These are phyloP conservation scores for Hypoxylon sp. DNA, from an alignment of 2,329 filamentous ascomycete species.

Conservation along the genomic window DNA sequence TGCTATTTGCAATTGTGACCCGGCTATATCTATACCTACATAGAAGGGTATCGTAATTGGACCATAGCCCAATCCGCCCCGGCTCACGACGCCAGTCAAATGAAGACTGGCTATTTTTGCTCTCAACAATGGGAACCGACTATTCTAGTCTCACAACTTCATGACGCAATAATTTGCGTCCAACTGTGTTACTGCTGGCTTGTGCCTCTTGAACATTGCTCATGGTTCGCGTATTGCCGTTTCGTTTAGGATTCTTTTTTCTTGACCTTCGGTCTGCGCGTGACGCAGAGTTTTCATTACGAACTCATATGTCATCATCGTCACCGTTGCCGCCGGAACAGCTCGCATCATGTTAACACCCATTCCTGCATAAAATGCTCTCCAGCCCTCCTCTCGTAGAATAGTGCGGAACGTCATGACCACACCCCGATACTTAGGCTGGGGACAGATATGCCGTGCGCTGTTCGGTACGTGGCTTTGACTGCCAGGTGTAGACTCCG, in stretches of 20 bases:
- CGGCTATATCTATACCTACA: constrained; percentile 50
- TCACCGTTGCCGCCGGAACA: constrained; percentile 94
- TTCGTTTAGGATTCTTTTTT: constrained; percentile 47
- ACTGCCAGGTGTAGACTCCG: constrained; percentile 60
- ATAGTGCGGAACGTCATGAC: constrained; percentile 88
- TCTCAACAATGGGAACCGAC: constrained; percentile 19
- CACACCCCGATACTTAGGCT: constrained; percentile 80
- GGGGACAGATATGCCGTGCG: constrained; percentile 42
- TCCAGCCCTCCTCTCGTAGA: constrained; percentile 91
- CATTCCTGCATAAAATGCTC: constrained; percentile 96
- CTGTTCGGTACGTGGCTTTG: constrained; percentile 57
- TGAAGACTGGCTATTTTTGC: constrained; percentile 22
- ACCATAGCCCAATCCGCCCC: constrained; percentile 38
- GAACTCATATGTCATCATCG: constrained; percentile 97
- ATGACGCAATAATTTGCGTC: constrained; percentile 24
- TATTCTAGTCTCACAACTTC: constrained; percentile 31
- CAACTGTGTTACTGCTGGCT: constrained; percentile 16
- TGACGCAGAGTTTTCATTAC: constrained; percentile 69
- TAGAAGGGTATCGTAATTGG: constrained; percentile 51
- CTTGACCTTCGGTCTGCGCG: constrained; percentile 58
- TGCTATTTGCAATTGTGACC: constrained; percentile 44
- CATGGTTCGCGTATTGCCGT: constrained; percentile 34
- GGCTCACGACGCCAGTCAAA: constrained; percentile 31
- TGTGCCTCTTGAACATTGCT: constrained; percentile 23
- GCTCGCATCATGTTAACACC: constrained; percentile 98